Base-by-base conservation (phyloP, 495 filamentous ascomycete genomes). In the Hyphodiscus hymeniophilus region DNA sequence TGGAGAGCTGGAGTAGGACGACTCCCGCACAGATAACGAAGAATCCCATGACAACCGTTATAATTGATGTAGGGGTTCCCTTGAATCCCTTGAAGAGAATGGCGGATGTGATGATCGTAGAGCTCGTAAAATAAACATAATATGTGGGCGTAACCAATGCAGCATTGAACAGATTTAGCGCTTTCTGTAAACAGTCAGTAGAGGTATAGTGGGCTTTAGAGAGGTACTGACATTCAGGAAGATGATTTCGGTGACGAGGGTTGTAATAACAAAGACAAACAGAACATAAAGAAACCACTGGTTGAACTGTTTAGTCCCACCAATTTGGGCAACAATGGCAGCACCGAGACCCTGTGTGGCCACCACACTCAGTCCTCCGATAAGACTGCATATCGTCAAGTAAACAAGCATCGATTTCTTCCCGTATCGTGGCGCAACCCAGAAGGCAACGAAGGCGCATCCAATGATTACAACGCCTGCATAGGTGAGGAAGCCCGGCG, bases 321-420 rank as follows among this genome's bases (percentile, higher is more conserved):
- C 74, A 30, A 83, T 82, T 67, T 95, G 89, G 13, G 91, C 81
- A 21, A 95, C 74, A 51, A 98, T 87, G 17, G 92, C 92, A 41
- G 92, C 82, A 38, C 92, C 92, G 44, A 98, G 68, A 11, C 92
- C 92, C 67, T 97, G 94, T 1, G 89, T 98, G 20, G 86, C 84
- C 38, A 97, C 92, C 4, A 97, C 94, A 64, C 89, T 95, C 60
- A 97, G 70, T 3, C 92, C 92, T 56, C 92, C 92, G 51, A 96
- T 82, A 65, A 91, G 74, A 68, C 87, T 94, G 76, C 92, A 98
- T 60, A 98, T 88, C 55, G 80, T 87, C 57, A 98, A 78, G 66
- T 98, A 98, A 11, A 96, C 88, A 65, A 98, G 75, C 92, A 98
- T 96, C 62, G 84, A 91, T 71, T 86, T 88, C 71, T 94, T 94